Conservation (phyloP, 1,284 basidiomycete species). For the Lentinus polychrous region DNA sequence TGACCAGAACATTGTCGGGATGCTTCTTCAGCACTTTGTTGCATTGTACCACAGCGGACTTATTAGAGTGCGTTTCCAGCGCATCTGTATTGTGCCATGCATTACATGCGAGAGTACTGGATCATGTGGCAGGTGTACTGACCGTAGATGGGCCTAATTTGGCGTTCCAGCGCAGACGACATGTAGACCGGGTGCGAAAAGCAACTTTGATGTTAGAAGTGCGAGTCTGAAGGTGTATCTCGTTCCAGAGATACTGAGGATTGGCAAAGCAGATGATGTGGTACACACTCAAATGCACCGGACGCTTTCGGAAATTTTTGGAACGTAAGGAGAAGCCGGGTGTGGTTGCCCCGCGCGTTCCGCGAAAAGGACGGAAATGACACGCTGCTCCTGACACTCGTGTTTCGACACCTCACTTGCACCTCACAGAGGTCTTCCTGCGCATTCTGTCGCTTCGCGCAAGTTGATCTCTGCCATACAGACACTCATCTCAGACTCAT, state of each 20-base stretch:
- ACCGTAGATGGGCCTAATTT: conserved; percentile 79
- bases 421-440: too few species aligned
- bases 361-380: background rate
- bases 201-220: conserved; percentile 5
- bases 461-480: too few species aligned
- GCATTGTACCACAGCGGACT: conserved; percentile 75
- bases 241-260: background rate
- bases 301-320: conserved; percentile 2
- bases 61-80: conserved; percentile 78
- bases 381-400: background rate
- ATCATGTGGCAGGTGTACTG: conserved; percentile 15
- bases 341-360: background rate
- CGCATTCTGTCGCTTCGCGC: too few species aligned
- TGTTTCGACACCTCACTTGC: too few species aligned
- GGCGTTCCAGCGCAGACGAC: conserved; percentile 57
- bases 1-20: conserved; percentile 64
- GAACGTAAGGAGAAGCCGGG: conserved; percentile 3
- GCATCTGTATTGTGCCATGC: conserved; percentile 47
- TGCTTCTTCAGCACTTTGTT: conserved; percentile 82
- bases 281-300: background rate
- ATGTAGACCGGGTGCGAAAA: conserved; percentile 26
- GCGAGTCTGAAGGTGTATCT: background rate
- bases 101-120: conserved; percentile 8
- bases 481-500: too few species aligned
- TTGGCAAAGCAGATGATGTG: background rate